A percentile compares a stretch with the other conserved stretches of the same genome.
Conservation (phyloP, 2,329 filamentous ascomycete genomes). For the Remersonia thermophila region DNA sequence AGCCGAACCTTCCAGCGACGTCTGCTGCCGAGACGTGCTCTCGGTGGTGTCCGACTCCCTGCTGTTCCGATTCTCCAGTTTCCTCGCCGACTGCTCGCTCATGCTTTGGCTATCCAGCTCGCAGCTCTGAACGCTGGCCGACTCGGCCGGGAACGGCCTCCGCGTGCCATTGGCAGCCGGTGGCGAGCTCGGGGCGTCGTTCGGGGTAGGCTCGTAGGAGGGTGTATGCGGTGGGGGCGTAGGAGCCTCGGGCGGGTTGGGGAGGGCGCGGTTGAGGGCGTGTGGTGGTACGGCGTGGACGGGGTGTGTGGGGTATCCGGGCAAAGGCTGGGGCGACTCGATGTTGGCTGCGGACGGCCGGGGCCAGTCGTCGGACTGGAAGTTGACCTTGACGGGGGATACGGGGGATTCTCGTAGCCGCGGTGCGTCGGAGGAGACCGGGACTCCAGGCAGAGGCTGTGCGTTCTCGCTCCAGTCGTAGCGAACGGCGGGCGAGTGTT, state of each 20-base stretch:
- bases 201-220: too few relatives aligned
- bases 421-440: constrained; percentile 25
- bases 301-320: constrained; percentile 11
- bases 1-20: constrained; percentile 40
- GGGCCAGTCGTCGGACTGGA: constrained; percentile 40
- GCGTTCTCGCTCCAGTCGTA: constrained; percentile 22
- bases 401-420: constrained; percentile 39
- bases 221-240: constrained; percentile 28
- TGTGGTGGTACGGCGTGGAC: constrained; percentile 3
- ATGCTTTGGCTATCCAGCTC: constrained; percentile 24
- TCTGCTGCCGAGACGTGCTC: constrained; percentile 36
- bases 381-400: constrained; percentile 44
- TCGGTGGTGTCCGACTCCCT: constrained; percentile 40
- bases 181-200: too few relatives aligned
- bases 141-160: constrained; percentile 7
- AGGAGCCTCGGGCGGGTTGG: constrained; percentile 24
- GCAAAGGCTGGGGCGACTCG: too few relatives aligned
- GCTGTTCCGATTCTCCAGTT: constrained; percentile 34
- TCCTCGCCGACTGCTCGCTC: constrained; percentile 23
- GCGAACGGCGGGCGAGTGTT: constrained; percentile 22
- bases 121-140: constrained; percentile 15
- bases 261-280: constrained; percentile 21
- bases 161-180: constrained; percentile 4
- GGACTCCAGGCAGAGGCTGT: constrained; percentile 20
- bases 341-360: constrained; percentile 41